Evolutionary conservation across 139 green algal genomes (phyloP).

Genomic region (Trebouxia sp.): DNA sequence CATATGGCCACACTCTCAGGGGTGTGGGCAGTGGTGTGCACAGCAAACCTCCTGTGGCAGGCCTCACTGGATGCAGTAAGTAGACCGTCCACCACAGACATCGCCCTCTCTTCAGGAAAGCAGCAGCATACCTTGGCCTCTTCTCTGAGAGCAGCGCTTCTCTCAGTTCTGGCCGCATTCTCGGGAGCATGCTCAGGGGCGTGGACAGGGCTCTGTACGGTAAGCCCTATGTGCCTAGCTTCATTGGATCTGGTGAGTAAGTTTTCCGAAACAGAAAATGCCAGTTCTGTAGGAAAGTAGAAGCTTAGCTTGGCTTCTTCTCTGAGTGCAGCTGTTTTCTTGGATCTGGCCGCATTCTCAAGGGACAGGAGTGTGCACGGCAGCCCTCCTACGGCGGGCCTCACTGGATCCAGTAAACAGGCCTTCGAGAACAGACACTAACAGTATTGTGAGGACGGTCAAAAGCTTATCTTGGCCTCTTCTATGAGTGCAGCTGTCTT

Average conservation of each 20-base stretch:
- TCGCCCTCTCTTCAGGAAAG: too few relatives aligned
- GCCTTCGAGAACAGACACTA: constrained; percentile 77
- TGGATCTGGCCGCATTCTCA: background rate
- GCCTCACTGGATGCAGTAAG: too few relatives aligned
- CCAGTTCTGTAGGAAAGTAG: too few relatives aligned
- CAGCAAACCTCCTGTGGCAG: too few relatives aligned
- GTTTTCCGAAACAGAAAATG: too few relatives aligned
- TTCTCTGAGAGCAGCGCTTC: constrained; percentile 5
- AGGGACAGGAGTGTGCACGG: background rate
- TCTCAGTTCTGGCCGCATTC: constrained; percentile 15
- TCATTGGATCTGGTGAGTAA: too few relatives aligned
- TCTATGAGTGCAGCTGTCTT: too few relatives aligned
- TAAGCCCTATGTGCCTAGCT: background rate
- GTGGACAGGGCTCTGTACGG: constrained; percentile 22
- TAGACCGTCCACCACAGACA: too few relatives aligned
- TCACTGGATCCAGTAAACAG: background rate
- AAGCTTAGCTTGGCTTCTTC: too few relatives aligned
- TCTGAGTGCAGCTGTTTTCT: background rate
- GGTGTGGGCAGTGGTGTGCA: background rate
- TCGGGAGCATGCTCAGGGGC: constrained; percentile 21
- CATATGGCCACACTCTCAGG: background rate
- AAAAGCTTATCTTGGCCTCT: constrained; percentile 89
- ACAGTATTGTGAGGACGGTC: constrained; percentile 87
- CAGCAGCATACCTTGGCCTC: background rate
- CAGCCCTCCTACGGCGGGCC: background rate